Evolutionary conservation across 345 rosid species (phyloP).

Genomic region (Populus pruinosa): DNA sequence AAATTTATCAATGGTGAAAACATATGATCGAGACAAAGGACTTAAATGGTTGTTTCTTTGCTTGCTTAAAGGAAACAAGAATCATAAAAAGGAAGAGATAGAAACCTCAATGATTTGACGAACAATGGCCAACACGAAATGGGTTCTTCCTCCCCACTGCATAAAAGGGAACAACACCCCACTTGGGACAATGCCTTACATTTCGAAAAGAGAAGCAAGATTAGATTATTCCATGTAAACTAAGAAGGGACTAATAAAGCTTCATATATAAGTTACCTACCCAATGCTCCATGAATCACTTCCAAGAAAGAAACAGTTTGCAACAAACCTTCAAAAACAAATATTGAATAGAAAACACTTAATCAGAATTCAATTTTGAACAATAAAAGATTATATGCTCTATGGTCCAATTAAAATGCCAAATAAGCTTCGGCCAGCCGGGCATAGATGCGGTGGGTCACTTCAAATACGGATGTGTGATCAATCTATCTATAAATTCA

Average conservation of each 20-base stretch:
- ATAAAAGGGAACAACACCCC: constrained; percentile 70
- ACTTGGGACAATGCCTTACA: constrained; percentile 75
- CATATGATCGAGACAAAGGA: not conserved
- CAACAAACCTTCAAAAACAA: constrained; percentile 44
- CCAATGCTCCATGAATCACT: constrained; percentile 78
- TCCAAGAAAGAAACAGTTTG: constrained; percentile 62
- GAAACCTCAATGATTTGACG: constrained; percentile 53
- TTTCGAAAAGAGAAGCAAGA: constrained; percentile 8
- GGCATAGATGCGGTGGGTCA: too few species aligned
- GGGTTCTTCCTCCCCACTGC: constrained; percentile 85
- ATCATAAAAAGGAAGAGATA: not conserved
- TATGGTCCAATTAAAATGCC: too few species aligned
- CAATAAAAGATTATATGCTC: too few species aligned
- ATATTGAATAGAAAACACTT: not conserved
- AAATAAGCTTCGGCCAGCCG: too few species aligned
- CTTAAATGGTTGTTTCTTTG: not conserved
- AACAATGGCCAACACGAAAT: constrained; percentile 55
- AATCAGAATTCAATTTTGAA: not conserved
- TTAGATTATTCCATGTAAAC: not conserved
- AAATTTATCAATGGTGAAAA: not conserved
- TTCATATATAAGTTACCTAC: constrained; percentile 22
- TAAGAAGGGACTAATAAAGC: not conserved
- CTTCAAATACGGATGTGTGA: not conserved
- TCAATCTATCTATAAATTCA: too few species aligned
- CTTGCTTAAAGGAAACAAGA: not conserved